Percentiles rank a stretch among this genome's conserved stretches.
Evolutionary conservation across 1,284 basidiomycete species (phyloP).

Genomic region (Mycena sp.): DNA sequence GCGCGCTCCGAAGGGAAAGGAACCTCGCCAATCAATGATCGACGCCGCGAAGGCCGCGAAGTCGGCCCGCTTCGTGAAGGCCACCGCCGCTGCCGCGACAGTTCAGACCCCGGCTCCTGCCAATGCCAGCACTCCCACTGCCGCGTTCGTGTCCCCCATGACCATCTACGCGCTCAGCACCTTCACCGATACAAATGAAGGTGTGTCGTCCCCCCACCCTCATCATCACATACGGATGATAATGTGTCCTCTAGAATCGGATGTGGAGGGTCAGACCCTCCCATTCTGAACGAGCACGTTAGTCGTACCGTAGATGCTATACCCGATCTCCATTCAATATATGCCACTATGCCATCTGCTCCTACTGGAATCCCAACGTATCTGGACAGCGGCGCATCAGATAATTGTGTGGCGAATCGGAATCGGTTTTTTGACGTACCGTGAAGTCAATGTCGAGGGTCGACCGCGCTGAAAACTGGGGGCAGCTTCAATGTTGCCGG

Average conservation of each 20-base stretch:
- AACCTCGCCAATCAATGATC: neutral
- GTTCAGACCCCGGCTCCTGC: neutral
- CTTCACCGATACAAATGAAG: neutral
- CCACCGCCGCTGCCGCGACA: neutral
- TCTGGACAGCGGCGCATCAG: slow-evolving; percentile 10
- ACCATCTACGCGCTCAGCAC: neutral
- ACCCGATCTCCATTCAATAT: neutral
- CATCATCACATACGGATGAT: neutral
- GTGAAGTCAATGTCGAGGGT: neutral
- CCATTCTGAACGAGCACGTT: slow-evolving; percentile 13
- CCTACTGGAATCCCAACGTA: neutral
- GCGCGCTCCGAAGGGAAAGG: neutral
- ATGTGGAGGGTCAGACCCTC: slow-evolving; percentile 1
- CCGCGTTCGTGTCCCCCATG: neutral
- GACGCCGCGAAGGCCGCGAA: neutral
- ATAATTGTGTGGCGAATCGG: neutral
- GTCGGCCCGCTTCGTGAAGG: neutral
- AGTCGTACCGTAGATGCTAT: slow-evolving; percentile 1
- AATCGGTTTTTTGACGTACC: neutral
- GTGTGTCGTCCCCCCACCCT: neutral
- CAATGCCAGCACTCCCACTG: too few relatives aligned
- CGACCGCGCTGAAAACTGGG: neutral
- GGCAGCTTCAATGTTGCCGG: neutral
- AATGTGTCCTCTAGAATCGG: neutral
- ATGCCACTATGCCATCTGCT: neutral